A percentile compares a stretch with the other conserved stretches of the same genome.
These are phyloP conservation scores for Pilatotrama ljubarskyi DNA, from an alignment of 768 basidiomycete species.

Conservation along the genomic window DNA sequence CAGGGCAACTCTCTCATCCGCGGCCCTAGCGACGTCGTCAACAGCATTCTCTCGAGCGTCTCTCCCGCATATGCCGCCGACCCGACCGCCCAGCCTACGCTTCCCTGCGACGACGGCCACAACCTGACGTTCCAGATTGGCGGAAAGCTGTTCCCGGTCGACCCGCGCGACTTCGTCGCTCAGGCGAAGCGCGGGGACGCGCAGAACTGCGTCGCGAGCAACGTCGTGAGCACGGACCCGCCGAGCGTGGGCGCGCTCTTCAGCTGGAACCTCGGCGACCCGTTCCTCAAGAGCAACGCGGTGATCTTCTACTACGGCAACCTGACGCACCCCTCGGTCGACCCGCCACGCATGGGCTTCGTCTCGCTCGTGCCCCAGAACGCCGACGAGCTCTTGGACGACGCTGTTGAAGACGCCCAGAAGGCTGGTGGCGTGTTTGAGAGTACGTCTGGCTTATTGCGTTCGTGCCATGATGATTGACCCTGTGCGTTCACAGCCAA, in stretches of 20 bases:
- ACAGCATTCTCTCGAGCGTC: constrained; percentile 43
- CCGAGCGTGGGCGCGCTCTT: constrained; percentile 61
- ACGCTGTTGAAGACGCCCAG: constrained; percentile 37
- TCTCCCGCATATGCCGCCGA: constrained; percentile 34
- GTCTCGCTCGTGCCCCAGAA: constrained; percentile 66
- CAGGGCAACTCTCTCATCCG: constrained; percentile 80
- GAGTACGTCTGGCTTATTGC: neutral
- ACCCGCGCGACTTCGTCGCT: constrained; percentile 68
- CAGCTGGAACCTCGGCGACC: constrained; percentile 77
- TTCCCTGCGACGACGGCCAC: constrained; percentile 62
- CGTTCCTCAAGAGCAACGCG: constrained; percentile 77
- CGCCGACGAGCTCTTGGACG: constrained; percentile 43
- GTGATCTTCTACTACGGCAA: constrained; percentile 78
- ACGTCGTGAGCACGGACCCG: constrained; percentile 63
- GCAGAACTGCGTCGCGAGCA: constrained; percentile 48
- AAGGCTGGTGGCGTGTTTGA: constrained; percentile 25
- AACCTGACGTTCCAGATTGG: constrained; percentile 68
- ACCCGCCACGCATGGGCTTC: constrained; percentile 71
- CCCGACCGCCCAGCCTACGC: constrained; percentile 32
- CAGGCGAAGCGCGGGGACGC: constrained; percentile 43
- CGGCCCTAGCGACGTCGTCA: constrained; percentile 66
- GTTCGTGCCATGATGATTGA: neutral
- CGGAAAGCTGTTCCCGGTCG: constrained; percentile 70
- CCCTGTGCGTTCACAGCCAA: neutral
- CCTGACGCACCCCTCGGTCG: constrained; percentile 62